phyloP scores from a whole-genome alignment of 2,329 filamentous ascomycete species.

The Arthrobotrys pseudoclavata region DNA sequence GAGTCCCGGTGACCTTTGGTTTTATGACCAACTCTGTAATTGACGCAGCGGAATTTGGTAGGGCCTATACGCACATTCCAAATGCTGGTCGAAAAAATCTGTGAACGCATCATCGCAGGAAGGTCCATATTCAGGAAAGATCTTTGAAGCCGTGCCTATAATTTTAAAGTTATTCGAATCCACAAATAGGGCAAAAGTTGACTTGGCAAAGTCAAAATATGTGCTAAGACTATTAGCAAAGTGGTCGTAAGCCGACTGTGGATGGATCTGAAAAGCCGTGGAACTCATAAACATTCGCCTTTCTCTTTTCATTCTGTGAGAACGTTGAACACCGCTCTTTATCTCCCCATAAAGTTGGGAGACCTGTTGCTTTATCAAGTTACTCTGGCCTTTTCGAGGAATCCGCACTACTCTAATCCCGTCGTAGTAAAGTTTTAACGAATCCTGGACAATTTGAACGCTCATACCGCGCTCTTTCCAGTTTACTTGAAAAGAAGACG shows the following conservation, averaged over 20 bases:
- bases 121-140: slow-evolving; percentile 67
- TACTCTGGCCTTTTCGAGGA: slow-evolving; percentile 67
- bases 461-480: slow-evolving; percentile 67
- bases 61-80: slow-evolving; percentile 68
- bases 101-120: slow-evolving; percentile 68
- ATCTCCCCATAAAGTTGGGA: slow-evolving; percentile 68
- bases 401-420: slow-evolving; percentile 70
- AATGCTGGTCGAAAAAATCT: slow-evolving; percentile 68
- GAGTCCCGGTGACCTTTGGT: slow-evolving; percentile 68
- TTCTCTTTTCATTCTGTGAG: slow-evolving; percentile 67
- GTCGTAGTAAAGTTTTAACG: slow-evolving; percentile 70
- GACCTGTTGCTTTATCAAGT: slow-evolving; percentile 70
- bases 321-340: slow-evolving; percentile 66
- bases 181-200: slow-evolving; percentile 68
- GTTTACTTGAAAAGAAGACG: slow-evolving; percentile 63
- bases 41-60: slow-evolving; percentile 65
- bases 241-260: slow-evolving; percentile 70
- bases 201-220: slow-evolving; percentile 71
- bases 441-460: slow-evolving; percentile 68
- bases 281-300: slow-evolving; percentile 69
- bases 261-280: slow-evolving; percentile 69
- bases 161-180: neutral
- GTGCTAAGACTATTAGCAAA: slow-evolving; percentile 68
- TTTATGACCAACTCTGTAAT: slow-evolving; percentile 65
- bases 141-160: slow-evolving; percentile 64